Evolutionary conservation across 1,284 basidiomycete species (phyloP), one percentile per base, ranked within the genome.

Genomic region (Trichosporon sp.): DNA sequence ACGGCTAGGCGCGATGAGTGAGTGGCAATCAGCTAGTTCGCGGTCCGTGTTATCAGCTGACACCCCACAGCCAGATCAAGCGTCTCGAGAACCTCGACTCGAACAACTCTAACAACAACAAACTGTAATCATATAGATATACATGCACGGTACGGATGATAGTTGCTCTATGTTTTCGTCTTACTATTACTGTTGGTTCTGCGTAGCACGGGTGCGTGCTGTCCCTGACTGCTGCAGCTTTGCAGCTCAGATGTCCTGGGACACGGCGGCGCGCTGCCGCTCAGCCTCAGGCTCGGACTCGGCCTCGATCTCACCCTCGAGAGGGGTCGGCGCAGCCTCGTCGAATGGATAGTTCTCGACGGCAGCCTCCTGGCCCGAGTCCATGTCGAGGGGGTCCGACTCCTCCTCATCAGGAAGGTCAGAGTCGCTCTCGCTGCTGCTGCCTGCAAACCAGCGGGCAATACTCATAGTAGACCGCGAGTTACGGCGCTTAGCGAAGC

Each of bases 1-100:
- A 90, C 92, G 80, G 92, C 90, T 8, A 85, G 89, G 32, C 82
- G 93, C 65, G 92, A 95, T 79, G 85, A 86, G 91, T 89, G 70
- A 73, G 87, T 80, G 23, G n/a, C n/a, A n/a, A n/a, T 4, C 3
- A 23, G 13, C 13, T n/a, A n/a, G 14, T 23, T 25, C 11, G 3
- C 21, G 14, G 5, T 14, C 8, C 19, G 2, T 2, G 52, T 10
- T 2, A 16, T 16, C 13, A 56, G 23, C 52, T 68, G 60, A 63
- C 31, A 19, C 27, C 5, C 13, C 52, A 56, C 65, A 82, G 81
- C 40, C 81, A 82, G 74, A 79, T 82, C 40, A 63, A 73, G 0
- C 66, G 81, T 25, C 73, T 82, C 49, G 81, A 82, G 69, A 72
- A 73, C 7, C 63, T 80, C 68, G 71, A 69, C 21, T 27, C 49